These are phyloP conservation scores for cucumber (Cucumis sativus) DNA, from an alignment of 306 rosid genomes.

Conservation along the genomic window Cucumber_9930_V3 NC_026656.2:19276501-19277000, in stretches of 20 bases:
- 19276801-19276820: not conserved
- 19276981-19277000: no score
- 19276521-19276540: not conserved
- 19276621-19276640: conserved; percentile 15
- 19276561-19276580: conserved; percentile 9
- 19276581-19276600: conserved; percentile 20
- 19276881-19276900: not conserved
- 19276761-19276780: not conserved
- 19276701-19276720: not conserved
- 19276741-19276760: conserved; percentile 30
- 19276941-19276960: not conserved
- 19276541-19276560: not conserved
- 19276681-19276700: not conserved
- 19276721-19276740: conserved; percentile 16
- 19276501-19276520: conserved; percentile 17
- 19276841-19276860: not conserved
- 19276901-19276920: not conserved
- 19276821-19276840: conserved; percentile 3
- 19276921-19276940: not conserved
- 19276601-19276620: not conserved
- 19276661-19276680: conserved; percentile 20
- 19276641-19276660: conserved; percentile 16
- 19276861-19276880: not conserved
- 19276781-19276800: no score
- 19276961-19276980: no score